Conservation (phyloP, 768 basidiomycete genomes). For the Boletus edulis region DNA sequence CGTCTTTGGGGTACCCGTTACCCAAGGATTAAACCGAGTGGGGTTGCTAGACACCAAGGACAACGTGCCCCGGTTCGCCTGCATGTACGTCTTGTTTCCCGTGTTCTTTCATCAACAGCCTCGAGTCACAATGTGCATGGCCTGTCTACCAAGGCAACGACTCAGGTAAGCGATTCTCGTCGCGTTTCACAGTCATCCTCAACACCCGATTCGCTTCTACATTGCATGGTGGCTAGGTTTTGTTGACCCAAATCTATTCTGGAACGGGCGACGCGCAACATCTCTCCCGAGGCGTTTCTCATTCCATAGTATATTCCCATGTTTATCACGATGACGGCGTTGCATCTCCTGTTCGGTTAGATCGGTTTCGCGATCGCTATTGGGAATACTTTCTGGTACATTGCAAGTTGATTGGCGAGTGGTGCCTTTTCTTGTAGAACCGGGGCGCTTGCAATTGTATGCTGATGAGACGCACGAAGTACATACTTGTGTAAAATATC, state of each 20-base stretch:
- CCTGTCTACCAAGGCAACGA: constrained; percentile 59
- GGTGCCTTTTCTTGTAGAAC: no score
- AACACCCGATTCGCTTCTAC: no score
- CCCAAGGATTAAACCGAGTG: constrained; percentile 21
- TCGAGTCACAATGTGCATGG: constrained; percentile 23
- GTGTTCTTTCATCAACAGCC: background rate
- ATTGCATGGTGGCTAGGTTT: constrained; percentile 38
- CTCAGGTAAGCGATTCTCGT: constrained; percentile 39
- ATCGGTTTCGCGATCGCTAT: no score
- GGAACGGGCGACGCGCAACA: constrained; percentile 63
- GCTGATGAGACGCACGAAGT: no score
- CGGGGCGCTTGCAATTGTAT: no score
- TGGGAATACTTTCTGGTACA: no score
- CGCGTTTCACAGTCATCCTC: no score
- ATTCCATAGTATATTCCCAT: constrained; percentile 23
- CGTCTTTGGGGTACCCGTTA: no score
- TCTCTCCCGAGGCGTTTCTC: constrained; percentile 35
- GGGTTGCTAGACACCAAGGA: constrained; percentile 50
- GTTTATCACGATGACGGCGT: constrained; percentile 36
- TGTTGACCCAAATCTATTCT: constrained; percentile 63
- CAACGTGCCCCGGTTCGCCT: constrained; percentile 61
- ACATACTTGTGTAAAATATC: no score
- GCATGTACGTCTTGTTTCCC: constrained; percentile 49
- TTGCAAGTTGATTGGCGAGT: no score
- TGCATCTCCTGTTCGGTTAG: constrained; percentile 35